A percentile compares a stretch with the other conserved stretches of the same genome.
These are phyloP conservation scores for Emergomyces africanus DNA, from an alignment of 2,329 filamentous ascomycete species.

Conservation along the genomic window DNA sequence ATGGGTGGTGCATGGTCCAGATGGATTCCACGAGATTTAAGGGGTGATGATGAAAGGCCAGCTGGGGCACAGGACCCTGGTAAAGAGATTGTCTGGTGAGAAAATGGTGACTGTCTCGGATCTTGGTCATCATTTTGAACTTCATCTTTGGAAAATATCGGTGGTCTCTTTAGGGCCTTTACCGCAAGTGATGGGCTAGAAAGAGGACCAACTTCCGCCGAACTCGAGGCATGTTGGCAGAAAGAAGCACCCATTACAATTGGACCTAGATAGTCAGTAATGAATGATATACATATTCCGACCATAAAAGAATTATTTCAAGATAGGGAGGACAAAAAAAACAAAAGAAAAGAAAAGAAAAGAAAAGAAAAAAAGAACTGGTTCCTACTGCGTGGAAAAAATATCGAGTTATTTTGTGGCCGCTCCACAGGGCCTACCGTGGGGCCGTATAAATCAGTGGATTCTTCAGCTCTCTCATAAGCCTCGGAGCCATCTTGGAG, in stretches of 20 bases:
- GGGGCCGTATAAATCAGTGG: not conserved
- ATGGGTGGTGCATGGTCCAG: constrained; percentile 28
- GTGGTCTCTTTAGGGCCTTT: constrained; percentile 8
- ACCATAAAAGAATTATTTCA: not conserved
- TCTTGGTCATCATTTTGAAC: not conserved
- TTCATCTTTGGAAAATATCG: not conserved
- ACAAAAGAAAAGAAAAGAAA: too few relatives aligned
- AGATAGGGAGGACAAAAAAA: not conserved
- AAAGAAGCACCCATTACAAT: constrained; percentile 13
- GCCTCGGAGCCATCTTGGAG: not conserved
- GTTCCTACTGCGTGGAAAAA: constrained; percentile 20
- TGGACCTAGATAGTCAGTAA: constrained; percentile 9
- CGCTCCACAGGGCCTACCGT: not conserved
- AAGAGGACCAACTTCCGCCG: constrained; percentile 15
- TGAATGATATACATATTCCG: not conserved
- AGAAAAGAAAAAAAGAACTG: not conserved
- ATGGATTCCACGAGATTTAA: constrained; percentile 14
- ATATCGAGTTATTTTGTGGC: constrained; percentile 14
- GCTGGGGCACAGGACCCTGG: not conserved
- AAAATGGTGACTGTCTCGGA: not conserved
- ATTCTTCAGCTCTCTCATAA: not conserved
- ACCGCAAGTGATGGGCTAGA: constrained; percentile 23
- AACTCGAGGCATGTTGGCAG: constrained; percentile 16
- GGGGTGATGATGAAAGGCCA: constrained; percentile 2
- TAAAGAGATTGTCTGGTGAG: not conserved